Evolutionary conservation across 352 stramenopile genomes (phyloP), one percentile per base, ranked within the genome.

Genomic region (Plasmopara viticola): DNA sequence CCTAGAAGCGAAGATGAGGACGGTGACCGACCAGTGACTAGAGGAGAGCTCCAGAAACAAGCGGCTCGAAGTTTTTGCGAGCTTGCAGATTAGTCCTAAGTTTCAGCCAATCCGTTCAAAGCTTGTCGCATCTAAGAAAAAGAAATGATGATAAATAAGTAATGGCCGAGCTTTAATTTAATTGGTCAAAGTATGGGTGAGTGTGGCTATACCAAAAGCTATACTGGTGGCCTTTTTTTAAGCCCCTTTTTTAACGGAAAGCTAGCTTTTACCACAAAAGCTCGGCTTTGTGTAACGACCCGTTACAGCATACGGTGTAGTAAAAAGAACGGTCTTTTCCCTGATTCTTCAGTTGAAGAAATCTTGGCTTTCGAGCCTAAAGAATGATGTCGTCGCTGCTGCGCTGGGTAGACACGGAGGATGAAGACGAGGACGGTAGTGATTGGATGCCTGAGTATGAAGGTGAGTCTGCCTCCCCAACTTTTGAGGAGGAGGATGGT

Each of bases 1-100:
- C 68, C 58, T 29, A 68, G 63, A 12, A 86, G 71, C 44, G 79
- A 87, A 47, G 79, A 87, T 4, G 79, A 87, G 14, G 72, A 87
- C 29, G 64, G 70, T 9, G 71, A 87, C 41, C 74, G 74, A 0
- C 72, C 75, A 30, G 73, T 90, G 64, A 82, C 72, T 0, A 74
- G 68, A n/a, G 47, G 68, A 0, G 79, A 90, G 53, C 63, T 90
- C 5, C 79, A 87, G 43, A 72, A 70, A 47, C 70, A 68, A 45
- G 76, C 76, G 2, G 72, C 65, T 10, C 82, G 83, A 48, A 75
- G 48, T 35, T 58, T n/a, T 87, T 9, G 76, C 74, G 0, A 60
- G 56, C 12, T 50, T 87, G 34, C 74, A 87, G 28, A 44, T 66
- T 14, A 76, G 53, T 30, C 55, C 74, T 9, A 86, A 83, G 59